Evolutionary conservation across 495 filamentous ascomycete genomes (phyloP).

Genomic region (Tetracladium marchalianum): DNA sequence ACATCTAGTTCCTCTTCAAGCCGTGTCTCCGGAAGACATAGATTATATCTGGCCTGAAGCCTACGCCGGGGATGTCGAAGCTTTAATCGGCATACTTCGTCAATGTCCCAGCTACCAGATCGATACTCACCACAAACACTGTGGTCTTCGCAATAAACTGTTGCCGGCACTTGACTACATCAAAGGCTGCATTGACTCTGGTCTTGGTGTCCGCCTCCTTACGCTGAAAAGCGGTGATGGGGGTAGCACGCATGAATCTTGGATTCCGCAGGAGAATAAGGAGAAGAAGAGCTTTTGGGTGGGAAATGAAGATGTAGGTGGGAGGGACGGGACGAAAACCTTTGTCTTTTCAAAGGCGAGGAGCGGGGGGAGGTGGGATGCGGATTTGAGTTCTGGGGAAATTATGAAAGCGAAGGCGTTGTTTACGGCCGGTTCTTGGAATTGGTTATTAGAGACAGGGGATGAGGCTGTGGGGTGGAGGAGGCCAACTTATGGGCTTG

Average conservation of each 20-base stretch:
- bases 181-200: constrained; percentile 35
- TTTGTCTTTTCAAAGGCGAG: constrained; percentile 30
- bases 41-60: constrained; percentile 25
- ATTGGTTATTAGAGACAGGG: constrained; percentile 41
- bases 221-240: constrained; percentile 34
- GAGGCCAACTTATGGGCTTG: no score
- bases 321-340: constrained; percentile 12
- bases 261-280: constrained; percentile 4
- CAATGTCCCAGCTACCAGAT: constrained; percentile 70
- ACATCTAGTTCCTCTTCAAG: constrained; percentile 34
- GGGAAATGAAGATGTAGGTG: constrained; percentile 4
- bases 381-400: constrained; percentile 10
- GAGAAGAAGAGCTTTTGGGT: constrained; percentile 13
- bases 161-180: constrained; percentile 60
- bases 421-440: constrained; percentile 48
- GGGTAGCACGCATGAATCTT: constrained; percentile 6
- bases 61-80: constrained; percentile 35
- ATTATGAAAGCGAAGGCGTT: constrained; percentile 34
- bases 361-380: constrained; percentile 15
- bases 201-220: constrained; percentile 32
- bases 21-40: constrained; percentile 24
- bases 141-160: constrained; percentile 60
- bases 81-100: constrained; percentile 43
- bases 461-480: background rate
- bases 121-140: constrained; percentile 66